phyloP scores from a whole-genome alignment of 2,329 filamentous ascomycete genomes.

The Cordyceps militaris region DNA sequence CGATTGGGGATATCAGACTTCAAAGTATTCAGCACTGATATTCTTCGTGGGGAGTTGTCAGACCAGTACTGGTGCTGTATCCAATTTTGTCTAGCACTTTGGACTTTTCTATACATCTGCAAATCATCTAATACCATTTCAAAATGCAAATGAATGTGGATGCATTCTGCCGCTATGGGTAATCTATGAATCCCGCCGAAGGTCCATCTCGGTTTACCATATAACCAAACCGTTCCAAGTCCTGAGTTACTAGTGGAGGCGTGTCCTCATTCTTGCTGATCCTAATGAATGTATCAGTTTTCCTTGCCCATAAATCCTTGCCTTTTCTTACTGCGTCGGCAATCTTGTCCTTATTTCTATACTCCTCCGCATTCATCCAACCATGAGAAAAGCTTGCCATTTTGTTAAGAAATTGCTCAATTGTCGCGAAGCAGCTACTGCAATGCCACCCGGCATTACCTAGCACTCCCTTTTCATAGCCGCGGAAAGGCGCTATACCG shows the following conservation, averaged over 20 bases:
- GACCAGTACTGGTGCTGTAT: no score
- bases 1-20: no score
- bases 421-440: slow-evolving; percentile 52
- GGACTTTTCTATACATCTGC: no score
- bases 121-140: no score
- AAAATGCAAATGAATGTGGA: no score
- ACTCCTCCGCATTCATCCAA: slow-evolving; percentile 44
- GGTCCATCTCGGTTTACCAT: slow-evolving; percentile 39
- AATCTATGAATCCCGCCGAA: slow-evolving; percentile 42
- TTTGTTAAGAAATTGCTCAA: slow-evolving; percentile 50
- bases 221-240: slow-evolving; percentile 36
- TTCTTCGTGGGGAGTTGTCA: no score
- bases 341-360: slow-evolving; percentile 41
- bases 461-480: slow-evolving; percentile 37
- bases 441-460: slow-evolving; percentile 54
- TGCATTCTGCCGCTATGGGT: slow-evolving; percentile 18
- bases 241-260: slow-evolving; percentile 38
- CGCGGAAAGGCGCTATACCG: slow-evolving; percentile 30
- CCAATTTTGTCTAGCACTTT: no score
- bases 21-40: no score
- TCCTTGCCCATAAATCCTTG: slow-evolving; percentile 47
- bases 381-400: slow-evolving; percentile 50
- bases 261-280: slow-evolving; percentile 46
- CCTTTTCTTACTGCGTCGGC: slow-evolving; percentile 44
- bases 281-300: slow-evolving; percentile 38